Base-by-base conservation (phyloP, 2,329 filamentous ascomycete genomes). In the Thielaviopsis euricoi region DNA sequence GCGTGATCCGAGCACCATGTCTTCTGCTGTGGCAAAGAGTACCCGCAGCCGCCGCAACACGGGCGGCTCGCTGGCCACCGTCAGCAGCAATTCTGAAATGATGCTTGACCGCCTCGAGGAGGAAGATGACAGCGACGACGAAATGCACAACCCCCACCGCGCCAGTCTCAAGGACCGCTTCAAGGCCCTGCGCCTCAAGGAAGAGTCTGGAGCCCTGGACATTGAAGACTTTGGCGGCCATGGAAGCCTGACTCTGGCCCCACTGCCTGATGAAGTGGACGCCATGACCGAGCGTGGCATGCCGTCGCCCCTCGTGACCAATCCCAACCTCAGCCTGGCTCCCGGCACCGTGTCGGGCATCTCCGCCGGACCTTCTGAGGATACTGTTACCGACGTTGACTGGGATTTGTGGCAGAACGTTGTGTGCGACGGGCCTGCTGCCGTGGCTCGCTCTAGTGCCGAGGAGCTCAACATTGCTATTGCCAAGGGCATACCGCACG, bases 361-460 rank as follows among this genome's bases (percentile, higher is more conserved):
- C 49, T 84, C 84, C 23, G 82, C 84, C 22, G 87, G 87, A 1
- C 86, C 86, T 9, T 84, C 87, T 2, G 81, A 83, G 22, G 77
- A 83, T 62, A 71, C 73, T 15, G 87, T 90, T 65, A 75, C 76
- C 17, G 84, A 87, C 23, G 93, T 98, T n/a, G 89, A 98, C 67
- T 98, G 93, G 93, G 93, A 98, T 69, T 73, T 98, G 46, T 98
- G 93, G 93, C 91, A 98, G 68, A 82, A 86, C 23, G 86, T 98
- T 3, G 93, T 98, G 37, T 94, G 96, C 64, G 88, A 96, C 72
- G 93, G 93, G 0, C 89, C 90, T 17, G 82, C 88, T 26, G 91
- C 89, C 10, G 86, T 97, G 54, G 86, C 88, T 12, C 82, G 88
- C 60, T 89, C 89, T 3, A 95, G 89, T 66, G 79, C 91, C 0